Percentiles rank a stretch among this genome's conserved stretches.
Conservation (phyloP, 2,329 filamentous ascomycete genomes). For the Pseudogymnoascus sp. region DNA sequence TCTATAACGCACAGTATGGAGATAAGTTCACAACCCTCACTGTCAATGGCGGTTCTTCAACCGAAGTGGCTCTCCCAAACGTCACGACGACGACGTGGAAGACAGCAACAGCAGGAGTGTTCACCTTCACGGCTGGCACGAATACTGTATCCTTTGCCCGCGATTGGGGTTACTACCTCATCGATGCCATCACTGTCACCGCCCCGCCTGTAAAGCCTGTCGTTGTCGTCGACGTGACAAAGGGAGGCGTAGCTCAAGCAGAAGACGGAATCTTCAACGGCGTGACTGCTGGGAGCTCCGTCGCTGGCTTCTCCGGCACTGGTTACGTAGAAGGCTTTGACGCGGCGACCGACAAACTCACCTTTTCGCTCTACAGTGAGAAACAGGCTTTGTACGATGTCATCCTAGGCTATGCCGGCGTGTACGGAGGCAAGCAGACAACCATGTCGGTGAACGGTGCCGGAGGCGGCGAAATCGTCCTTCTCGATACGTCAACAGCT, state of each 20-base stretch:
- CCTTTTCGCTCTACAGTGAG: constrained; percentile 33
- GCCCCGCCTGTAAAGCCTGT: constrained; percentile 11
- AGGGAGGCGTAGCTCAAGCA: constrained; percentile 28
- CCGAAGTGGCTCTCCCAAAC: constrained; percentile 34
- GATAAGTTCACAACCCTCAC: constrained; percentile 38
- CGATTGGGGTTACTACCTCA: constrained; percentile 42
- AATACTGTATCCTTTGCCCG: constrained; percentile 39
- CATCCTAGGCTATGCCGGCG: constrained; percentile 36
- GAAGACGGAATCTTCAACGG: constrained; percentile 36
- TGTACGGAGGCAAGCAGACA: constrained; percentile 40
- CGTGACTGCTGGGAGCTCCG: constrained; percentile 32
- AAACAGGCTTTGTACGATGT: constrained; percentile 36
- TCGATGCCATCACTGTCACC: constrained; percentile 34
- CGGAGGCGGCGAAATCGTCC: constrained; percentile 34
- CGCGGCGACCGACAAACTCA: constrained; percentile 34
- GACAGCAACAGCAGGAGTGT: constrained; percentile 35
- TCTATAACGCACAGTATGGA: constrained; percentile 39
- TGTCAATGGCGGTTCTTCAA: constrained; percentile 36
- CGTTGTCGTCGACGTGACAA: constrained; percentile 15
- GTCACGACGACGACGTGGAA: constrained; percentile 32
- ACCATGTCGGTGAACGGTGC: constrained; percentile 37
- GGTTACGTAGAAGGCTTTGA: constrained; percentile 43
- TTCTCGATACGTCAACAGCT: constrained; percentile 27
- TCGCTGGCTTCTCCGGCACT: constrained; percentile 35
- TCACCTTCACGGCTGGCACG: constrained; percentile 34